phyloP scores from a whole-genome alignment of 2,329 filamentous ascomycete species.

The Botryotinia calthae region DNA sequence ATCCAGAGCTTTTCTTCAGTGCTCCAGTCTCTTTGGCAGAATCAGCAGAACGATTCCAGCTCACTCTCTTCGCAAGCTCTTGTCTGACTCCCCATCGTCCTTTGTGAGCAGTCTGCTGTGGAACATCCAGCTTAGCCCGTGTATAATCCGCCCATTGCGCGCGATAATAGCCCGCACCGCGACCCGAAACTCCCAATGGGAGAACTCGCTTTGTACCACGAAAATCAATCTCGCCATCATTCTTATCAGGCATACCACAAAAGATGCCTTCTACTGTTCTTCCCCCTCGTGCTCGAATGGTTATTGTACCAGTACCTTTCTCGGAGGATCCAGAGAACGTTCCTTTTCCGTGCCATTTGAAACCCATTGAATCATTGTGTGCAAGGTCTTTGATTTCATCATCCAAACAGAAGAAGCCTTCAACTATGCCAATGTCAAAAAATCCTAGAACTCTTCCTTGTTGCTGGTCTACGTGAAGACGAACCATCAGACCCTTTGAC shows the following conservation, averaged over 20 bases:
- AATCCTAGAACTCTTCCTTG: neutral
- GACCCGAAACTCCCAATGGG: neutral
- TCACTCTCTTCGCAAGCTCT: conserved; percentile 1
- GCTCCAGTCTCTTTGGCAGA: neutral
- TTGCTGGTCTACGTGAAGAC: conserved; percentile 7
- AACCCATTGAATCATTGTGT: neutral
- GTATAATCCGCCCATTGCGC: neutral
- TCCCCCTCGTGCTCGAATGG: neutral
- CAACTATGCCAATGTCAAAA: conserved; percentile 8
- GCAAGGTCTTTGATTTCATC: neutral
- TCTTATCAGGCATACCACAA: conserved; percentile 8
- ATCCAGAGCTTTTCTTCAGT: neutral
- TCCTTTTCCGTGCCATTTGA: conserved; percentile 1
- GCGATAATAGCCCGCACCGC: neutral
- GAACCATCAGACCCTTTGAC: neutral
- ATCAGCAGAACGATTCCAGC: neutral
- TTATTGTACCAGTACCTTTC: neutral
- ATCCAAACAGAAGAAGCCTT: neutral
- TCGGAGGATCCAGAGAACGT: neutral
- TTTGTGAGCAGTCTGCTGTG: neutral
- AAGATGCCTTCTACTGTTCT: neutral
- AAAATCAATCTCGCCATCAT: conserved; percentile 3
- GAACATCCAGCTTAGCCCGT: neutral
- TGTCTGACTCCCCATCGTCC: neutral
- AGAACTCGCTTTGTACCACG: neutral